A percentile compares a stretch with the other conserved stretches of the same genome.
These are phyloP conservation scores for Rhodosporidiobolus sp. DNA, from an alignment of 768 basidiomycete species.

Conservation along the genomic window DNA sequence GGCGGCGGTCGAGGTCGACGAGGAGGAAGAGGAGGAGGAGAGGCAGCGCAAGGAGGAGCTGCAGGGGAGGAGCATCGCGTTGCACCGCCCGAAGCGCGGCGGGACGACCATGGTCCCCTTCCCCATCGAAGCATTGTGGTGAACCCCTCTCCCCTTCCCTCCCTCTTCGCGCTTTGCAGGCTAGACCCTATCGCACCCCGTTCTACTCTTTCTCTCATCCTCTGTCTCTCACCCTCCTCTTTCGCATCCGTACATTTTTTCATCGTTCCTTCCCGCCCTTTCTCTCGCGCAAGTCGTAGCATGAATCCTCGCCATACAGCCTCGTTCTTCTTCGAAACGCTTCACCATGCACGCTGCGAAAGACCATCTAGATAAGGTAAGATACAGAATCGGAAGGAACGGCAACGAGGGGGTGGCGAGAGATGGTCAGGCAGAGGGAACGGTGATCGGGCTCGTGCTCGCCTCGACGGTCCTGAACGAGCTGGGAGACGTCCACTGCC, in stretches of 20 bases:
- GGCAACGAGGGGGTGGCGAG: not conserved
- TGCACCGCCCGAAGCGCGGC: not conserved
- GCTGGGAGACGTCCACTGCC: not conserved
- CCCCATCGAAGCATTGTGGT: not conserved
- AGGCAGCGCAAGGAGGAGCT: not conserved
- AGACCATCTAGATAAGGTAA: too few species aligned
- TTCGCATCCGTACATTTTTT: too few species aligned
- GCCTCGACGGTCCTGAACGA: constrained; percentile 14
- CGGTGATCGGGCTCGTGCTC: not conserved
- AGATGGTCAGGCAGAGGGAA: not conserved
- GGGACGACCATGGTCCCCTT: not conserved
- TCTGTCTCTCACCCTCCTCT: too few species aligned
- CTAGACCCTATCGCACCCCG: not conserved
- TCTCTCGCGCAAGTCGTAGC: too few species aligned
- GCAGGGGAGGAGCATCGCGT: constrained; percentile 1
- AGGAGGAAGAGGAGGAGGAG: not conserved
- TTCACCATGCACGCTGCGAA: too few species aligned
- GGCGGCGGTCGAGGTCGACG: too few species aligned
- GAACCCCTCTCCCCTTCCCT: not conserved
- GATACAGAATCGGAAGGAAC: too few species aligned
- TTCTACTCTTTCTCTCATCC: too few species aligned
- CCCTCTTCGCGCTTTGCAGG: too few species aligned
- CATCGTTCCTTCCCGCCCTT: too few species aligned
- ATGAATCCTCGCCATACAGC: too few species aligned
- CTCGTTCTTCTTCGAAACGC: too few species aligned